These are phyloP conservation scores for Candida ovalis DNA, from an alignment of 805 yeast genomes.

Conservation along the genomic window DNA sequence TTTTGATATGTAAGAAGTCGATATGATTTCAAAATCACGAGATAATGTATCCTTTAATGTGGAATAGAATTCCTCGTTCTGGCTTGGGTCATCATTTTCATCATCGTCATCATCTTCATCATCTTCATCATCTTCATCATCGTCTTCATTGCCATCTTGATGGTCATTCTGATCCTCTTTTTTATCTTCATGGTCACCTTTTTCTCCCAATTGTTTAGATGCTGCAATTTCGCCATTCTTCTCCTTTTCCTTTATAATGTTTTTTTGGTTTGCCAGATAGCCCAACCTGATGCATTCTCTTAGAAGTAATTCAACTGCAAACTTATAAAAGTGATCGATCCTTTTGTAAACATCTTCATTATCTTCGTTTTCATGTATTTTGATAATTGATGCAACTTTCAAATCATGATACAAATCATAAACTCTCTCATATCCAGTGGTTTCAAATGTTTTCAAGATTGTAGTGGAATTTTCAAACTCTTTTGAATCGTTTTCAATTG, in stretches of 20 bases:
- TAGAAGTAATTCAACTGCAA: conserved; percentile 57
- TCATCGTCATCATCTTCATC: conserved; percentile 6
- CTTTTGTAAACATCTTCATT: conserved; percentile 47
- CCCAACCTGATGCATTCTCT: conserved; percentile 55
- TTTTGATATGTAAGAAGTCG: conserved; percentile 45
- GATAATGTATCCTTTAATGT: conserved; percentile 40
- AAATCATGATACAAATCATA: conserved; percentile 66
- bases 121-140: conserved; percentile 2
- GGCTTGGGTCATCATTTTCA: conserved; percentile 10
- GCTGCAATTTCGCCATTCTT: neutral
- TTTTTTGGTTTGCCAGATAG: conserved; percentile 15
- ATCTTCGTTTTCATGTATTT: conserved; percentile 36
- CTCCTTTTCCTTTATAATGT: neutral
- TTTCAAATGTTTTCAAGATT: conserved; percentile 38
- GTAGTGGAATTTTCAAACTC: conserved; percentile 29
- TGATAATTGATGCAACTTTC: conserved; percentile 48
- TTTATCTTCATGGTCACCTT: conserved; percentile 17
- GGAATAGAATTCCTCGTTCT: conserved; percentile 12
- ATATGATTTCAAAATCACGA: conserved; percentile 58
- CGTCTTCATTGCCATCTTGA: conserved; percentile 9
- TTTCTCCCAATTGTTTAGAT: conserved; percentile 8
- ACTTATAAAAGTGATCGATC: conserved; percentile 61
- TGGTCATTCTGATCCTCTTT: conserved; percentile 28
- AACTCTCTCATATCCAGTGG: conserved; percentile 41
- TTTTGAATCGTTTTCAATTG: conserved; percentile 24